Base-by-base conservation (phyloP, 805 yeast species). In the Yamadazyma endophytica region DNA sequence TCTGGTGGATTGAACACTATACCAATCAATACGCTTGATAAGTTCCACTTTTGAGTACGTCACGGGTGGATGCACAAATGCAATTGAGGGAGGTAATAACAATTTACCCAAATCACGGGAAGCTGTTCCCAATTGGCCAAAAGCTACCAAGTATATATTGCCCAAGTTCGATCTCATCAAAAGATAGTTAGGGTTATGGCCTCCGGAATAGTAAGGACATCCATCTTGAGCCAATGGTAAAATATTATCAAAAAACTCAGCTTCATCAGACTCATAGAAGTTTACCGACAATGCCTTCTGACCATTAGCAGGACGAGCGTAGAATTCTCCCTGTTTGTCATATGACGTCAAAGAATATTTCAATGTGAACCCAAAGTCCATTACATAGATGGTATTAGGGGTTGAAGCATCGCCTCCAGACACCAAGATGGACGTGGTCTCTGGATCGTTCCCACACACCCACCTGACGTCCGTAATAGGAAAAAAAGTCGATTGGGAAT, bases 371-470 rank as follows among this genome's bases (percentile, higher is more conserved):
- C 96, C 96, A 45, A 87, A 81, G 40, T 86, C 84, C 38, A 89
- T 61, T 31, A 79, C 61, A 24, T 70, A 68, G 2, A 64, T 28
- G n/a, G 44, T 35, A 33, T 51, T 54, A 0, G 51, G 56, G 14
- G 37, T 37, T 6, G 60, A 38, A 0, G 73, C 50, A 44, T 75
- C 79, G 12, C 85, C 87, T 8, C 92, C 90, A 15, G 77, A 70
- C 4, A 90, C 64, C 12, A 90, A 50, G 13, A 87, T 51, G 3
- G 83, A 73, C 0, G 97, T 87, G 24, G 73, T 70, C 45, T 87
- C 96, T 0, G 96, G 87, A 47, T 89, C 83, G 2, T 68, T 62
- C 8, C 75, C 82, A 47, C 95, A 83, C 13, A 86, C 53, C 98
- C 98, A 90, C 11, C 70, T 66, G 1, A 79, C 73, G 33, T 70